phyloP scores from a whole-genome alignment of 805 yeast species.

The Peterozyma toletana region DNA sequence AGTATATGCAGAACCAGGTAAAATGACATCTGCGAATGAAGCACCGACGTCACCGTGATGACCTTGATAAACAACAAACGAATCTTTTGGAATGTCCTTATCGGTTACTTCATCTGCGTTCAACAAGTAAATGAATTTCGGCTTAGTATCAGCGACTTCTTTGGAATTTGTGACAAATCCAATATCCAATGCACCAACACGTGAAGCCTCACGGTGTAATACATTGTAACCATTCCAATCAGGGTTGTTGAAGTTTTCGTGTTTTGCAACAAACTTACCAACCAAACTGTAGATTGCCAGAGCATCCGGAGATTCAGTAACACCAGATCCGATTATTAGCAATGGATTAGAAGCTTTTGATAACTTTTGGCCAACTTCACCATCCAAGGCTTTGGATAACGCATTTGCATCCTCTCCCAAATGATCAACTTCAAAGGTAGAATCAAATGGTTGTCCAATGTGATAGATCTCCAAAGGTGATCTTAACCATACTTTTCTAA shows the following conservation, averaged over 20 bases:
- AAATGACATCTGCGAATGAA: slow-evolving; percentile 76
- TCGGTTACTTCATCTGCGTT: slow-evolving; percentile 79
- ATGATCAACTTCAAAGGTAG: slow-evolving; percentile 61
- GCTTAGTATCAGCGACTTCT: slow-evolving; percentile 38
- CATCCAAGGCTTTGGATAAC: slow-evolving; percentile 52
- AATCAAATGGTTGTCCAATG: slow-evolving; percentile 71
- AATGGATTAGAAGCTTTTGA: slow-evolving; percentile 64
- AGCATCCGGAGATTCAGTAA: slow-evolving; percentile 61
- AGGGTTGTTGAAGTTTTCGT: slow-evolving; percentile 52
- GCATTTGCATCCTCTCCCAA: slow-evolving; percentile 56
- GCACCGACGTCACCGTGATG: slow-evolving; percentile 92
- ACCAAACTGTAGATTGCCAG: slow-evolving; percentile 50
- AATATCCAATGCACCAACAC: slow-evolving; percentile 80
- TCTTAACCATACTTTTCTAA: slow-evolving; percentile 74
- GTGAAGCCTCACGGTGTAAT: slow-evolving; percentile 80
- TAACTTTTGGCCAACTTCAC: slow-evolving; percentile 63
- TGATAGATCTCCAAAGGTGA: slow-evolving; percentile 60
- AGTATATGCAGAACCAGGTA: slow-evolving; percentile 86
- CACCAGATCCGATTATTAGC: slow-evolving; percentile 77
- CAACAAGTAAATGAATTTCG: slow-evolving; percentile 72
- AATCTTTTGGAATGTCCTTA: slow-evolving; percentile 69
- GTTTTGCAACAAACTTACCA: slow-evolving; percentile 51
- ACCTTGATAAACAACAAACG: slow-evolving; percentile 85
- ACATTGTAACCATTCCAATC: slow-evolving; percentile 80
- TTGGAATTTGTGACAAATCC: slow-evolving; percentile 57